Percentiles rank a stretch among this genome's conserved stretches.
Conservation (phyloP, 2,329 filamentous ascomycete species). For the Trichoderma atrobrunneum region DNA sequence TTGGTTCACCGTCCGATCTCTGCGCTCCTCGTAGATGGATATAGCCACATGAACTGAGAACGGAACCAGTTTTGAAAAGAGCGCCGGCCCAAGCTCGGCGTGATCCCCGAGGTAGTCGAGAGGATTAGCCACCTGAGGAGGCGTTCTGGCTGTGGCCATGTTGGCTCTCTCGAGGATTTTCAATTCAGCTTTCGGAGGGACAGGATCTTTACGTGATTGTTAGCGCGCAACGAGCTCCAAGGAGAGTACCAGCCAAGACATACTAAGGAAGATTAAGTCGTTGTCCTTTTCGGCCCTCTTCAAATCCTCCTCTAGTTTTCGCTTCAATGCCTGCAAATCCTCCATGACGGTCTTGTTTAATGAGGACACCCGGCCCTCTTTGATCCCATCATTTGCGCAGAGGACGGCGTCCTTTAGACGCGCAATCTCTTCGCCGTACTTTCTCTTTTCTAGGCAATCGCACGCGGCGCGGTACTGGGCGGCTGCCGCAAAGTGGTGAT, state of each 20-base stretch:
- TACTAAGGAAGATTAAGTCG: constrained; percentile 86
- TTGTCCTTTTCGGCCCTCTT: constrained; percentile 96
- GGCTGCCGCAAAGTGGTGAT: constrained; percentile 93
- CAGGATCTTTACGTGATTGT: constrained; percentile 65
- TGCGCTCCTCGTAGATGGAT: constrained; percentile 89
- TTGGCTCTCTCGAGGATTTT: constrained; percentile 80
- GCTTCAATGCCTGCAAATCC: constrained; percentile 81
- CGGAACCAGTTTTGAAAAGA: constrained; percentile 89
- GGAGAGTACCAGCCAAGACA: constrained; percentile 26
- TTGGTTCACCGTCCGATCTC: constrained; percentile 86
- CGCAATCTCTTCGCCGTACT: constrained; percentile 93
- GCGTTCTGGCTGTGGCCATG: constrained; percentile 79
- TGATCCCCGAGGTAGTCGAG: constrained; percentile 76
- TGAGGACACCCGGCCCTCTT: constrained; percentile 69
- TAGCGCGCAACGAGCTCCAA: constrained; percentile 25
- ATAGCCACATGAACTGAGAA: constrained; percentile 94
- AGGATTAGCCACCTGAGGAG: constrained; percentile 78
- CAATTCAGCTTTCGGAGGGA: constrained; percentile 85
- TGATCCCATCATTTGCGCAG: constrained; percentile 83
- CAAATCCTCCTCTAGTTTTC: constrained; percentile 77
- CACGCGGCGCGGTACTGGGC: constrained; percentile 90
- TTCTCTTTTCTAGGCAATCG: constrained; percentile 88
- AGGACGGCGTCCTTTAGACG: constrained; percentile 75
- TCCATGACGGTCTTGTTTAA: constrained; percentile 77
- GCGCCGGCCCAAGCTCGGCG: constrained; percentile 74